phyloP scores from a whole-genome alignment of 345 rosid species.

The Excoecaria agallocha region DNA sequence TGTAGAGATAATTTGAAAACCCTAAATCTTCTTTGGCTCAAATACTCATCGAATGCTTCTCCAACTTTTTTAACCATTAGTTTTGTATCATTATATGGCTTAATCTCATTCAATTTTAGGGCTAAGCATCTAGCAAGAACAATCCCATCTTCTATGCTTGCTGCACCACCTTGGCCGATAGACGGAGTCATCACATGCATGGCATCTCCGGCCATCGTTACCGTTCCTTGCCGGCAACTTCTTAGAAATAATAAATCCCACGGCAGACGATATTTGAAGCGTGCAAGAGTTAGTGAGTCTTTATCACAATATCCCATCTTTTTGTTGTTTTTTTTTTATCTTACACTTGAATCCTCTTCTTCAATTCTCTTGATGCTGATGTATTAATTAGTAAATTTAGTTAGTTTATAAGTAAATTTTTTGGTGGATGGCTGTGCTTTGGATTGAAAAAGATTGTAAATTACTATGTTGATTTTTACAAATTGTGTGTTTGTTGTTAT shows the following conservation, averaged over 20 bases:
- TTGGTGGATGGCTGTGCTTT: no score
- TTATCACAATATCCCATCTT: no score
- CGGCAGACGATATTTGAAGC: conserved; percentile 3
- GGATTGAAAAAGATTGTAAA: no score
- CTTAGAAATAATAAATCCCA: conserved; percentile 1
- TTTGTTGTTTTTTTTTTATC: no score
- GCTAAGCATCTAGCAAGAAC: no score
- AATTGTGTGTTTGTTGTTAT: no score
- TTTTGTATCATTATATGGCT: background rate
- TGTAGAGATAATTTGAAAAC: background rate
- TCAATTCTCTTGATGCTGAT: no score
- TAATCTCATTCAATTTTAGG: background rate
- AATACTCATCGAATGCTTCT: conserved; percentile 4
- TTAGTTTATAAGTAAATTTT: no score
- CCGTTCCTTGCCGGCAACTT: background rate
- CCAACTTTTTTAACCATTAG: background rate
- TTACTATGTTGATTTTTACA: no score
- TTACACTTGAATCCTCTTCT: no score
- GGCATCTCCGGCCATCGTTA: conserved; percentile 10
- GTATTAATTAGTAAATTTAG: no score
- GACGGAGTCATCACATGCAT: conserved; percentile 9
- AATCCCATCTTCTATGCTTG: conserved; percentile 1
- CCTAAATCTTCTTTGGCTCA: background rate
- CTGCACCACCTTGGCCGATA: conserved; percentile 9
- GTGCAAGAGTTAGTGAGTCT: background rate